Conservation (phyloP, 768 basidiomycete genomes). For the Chalciporus piperatus region DNA sequence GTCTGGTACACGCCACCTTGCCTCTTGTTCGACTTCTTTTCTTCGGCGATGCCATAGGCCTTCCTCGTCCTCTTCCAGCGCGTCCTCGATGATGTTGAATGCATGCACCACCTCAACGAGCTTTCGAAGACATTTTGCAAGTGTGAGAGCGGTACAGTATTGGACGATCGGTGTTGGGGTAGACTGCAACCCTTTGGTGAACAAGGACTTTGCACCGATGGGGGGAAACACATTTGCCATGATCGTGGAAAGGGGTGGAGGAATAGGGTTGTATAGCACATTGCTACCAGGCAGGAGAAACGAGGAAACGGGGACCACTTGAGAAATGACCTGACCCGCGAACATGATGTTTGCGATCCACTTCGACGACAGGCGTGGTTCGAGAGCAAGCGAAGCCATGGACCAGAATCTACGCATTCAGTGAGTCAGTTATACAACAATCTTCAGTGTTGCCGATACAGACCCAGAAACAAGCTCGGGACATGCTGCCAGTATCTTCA, state of each 20-base stretch:
- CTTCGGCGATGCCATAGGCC: slow-evolving; percentile 72
- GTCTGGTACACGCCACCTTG: slow-evolving; percentile 76
- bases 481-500: slow-evolving; percentile 77
- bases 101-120: slow-evolving; percentile 50
- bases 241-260: slow-evolving; percentile 69
- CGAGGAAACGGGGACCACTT: slow-evolving; percentile 62
- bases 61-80: slow-evolving; percentile 58
- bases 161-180: slow-evolving; percentile 67
- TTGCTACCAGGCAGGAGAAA: slow-evolving; percentile 52
- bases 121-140: slow-evolving; percentile 76
- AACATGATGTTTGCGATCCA: slow-evolving; percentile 92
- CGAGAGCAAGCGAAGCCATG: slow-evolving; percentile 64
- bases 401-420: slow-evolving; percentile 65
- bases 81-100: slow-evolving; percentile 47
- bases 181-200: slow-evolving; percentile 81
- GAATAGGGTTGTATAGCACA: slow-evolving; percentile 60
- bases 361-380: slow-evolving; percentile 82
- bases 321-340: slow-evolving; percentile 72
- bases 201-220: slow-evolving; percentile 61
- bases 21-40: slow-evolving; percentile 72
- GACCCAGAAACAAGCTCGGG: slow-evolving; percentile 84
- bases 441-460: slow-evolving; percentile 11
- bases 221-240: slow-evolving; percentile 81
- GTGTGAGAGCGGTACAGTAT: slow-evolving; percentile 76
- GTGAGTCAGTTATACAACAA: slow-evolving; percentile 12